phyloP scores from a whole-genome alignment of 257 asterid species.

The Euphrasia confusa region DNA sequence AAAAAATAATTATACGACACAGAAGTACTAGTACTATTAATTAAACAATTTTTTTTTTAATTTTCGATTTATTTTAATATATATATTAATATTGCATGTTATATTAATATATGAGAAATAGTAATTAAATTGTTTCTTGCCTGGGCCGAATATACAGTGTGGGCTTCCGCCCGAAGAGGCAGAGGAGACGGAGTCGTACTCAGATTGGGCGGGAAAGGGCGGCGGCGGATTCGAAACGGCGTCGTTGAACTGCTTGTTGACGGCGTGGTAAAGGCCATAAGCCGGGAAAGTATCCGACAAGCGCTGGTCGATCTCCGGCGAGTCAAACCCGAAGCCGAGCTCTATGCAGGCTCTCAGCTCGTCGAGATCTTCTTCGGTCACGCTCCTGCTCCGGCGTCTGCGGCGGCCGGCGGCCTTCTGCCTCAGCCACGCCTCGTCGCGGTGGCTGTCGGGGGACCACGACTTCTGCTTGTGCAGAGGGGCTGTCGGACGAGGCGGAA shows the following conservation, averaged over 20 bases:
- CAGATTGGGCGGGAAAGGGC: slow-evolving; percentile 33
- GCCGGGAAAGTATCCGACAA: slow-evolving; percentile 71
- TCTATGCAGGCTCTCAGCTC: slow-evolving; percentile 75
- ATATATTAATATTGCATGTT: not conserved
- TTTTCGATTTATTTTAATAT: too few species aligned
- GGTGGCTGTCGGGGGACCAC: slow-evolving; percentile 63
- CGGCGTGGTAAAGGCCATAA: slow-evolving; percentile 57
- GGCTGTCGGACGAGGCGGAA: slow-evolving; percentile 7
- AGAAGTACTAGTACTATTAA: too few species aligned
- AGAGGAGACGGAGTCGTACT: slow-evolving; percentile 43
- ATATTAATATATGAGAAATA: too few species aligned
- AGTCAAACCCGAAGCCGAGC: slow-evolving; percentile 69
- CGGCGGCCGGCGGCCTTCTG: slow-evolving; percentile 42
- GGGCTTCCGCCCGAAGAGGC: slow-evolving; percentile 34
- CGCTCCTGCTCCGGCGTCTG: slow-evolving; percentile 44
- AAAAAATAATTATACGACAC: too few species aligned
- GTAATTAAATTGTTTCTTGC: slow-evolving; percentile 25
- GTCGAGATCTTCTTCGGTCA: slow-evolving; percentile 80
- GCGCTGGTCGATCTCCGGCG: slow-evolving; percentile 63
- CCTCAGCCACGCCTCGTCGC: slow-evolving; percentile 73
- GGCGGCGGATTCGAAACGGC: slow-evolving; percentile 33
- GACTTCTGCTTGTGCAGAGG: slow-evolving; percentile 53
- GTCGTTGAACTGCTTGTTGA: slow-evolving; percentile 47
- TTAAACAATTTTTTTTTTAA: too few species aligned
- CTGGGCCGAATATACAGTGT: slow-evolving; percentile 47